Conservation (phyloP, 2,329 filamentous ascomycete species). For the Arthrinium phaeospermum region DNA sequence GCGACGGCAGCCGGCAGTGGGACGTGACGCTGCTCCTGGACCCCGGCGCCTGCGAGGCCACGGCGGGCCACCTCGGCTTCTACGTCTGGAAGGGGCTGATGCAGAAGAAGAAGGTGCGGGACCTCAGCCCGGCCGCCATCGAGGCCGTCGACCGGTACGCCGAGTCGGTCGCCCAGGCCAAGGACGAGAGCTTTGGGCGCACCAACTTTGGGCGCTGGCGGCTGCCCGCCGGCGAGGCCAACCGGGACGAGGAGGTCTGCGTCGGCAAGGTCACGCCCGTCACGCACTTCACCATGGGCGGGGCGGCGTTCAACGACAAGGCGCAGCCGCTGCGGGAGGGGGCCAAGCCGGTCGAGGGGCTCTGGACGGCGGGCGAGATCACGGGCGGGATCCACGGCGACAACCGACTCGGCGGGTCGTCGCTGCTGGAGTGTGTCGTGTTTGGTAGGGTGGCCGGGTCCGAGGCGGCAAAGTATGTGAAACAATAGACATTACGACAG, state of each 20-base stretch:
- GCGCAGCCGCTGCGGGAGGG: constrained; percentile 54
- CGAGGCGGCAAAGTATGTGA: constrained; percentile 44
- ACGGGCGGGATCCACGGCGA: constrained; percentile 69
- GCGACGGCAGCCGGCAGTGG: constrained; percentile 55
- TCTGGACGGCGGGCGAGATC: constrained; percentile 70
- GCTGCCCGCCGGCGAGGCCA: constrained; percentile 48
- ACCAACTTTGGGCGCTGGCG: constrained; percentile 61
- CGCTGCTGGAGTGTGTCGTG: constrained; percentile 67
- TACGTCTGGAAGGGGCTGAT: constrained; percentile 68
- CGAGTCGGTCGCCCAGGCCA: constrained; percentile 45
- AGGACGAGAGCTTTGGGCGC: constrained; percentile 53
- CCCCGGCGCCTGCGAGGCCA: constrained; percentile 58
- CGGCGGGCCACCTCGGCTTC: constrained; percentile 64
- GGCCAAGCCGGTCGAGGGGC: constrained; percentile 52
- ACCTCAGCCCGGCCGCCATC: constrained; percentile 49
- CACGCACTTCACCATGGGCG: constrained; percentile 72
- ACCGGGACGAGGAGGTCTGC: constrained; percentile 58
- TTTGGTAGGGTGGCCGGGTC: constrained; percentile 65
- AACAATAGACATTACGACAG: background rate
- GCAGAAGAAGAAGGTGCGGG: constrained; percentile 58
- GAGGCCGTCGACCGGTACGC: constrained; percentile 56
- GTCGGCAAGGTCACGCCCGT: constrained; percentile 67
- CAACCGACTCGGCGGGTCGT: constrained; percentile 66
- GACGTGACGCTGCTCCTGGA: constrained; percentile 64
- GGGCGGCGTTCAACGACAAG: constrained; percentile 60